Evolutionary conservation across 169 alveolate species (phyloP), one percentile per base, ranked within the genome.

Genomic region (Plasmodium relictum): DNA sequence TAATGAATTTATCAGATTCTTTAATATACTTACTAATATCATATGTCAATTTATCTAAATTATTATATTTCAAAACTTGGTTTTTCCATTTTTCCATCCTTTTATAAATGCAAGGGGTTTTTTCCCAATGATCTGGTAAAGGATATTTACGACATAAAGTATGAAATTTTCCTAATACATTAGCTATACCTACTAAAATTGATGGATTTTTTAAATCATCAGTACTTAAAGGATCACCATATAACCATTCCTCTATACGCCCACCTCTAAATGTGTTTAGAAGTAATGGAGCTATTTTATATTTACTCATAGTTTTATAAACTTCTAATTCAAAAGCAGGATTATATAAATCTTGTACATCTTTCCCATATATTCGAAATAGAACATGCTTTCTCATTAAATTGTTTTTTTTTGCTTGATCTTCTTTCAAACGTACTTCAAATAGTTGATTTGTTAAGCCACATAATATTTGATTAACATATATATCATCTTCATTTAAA

Each of bases 211-310:
- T 73, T 63, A 94, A 74, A 83, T 88, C 93, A 52, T 41, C 89
- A 20, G 74, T 73, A 31, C 92, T 69, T 44, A 94, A 50, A 5
- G 95, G 95, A 61, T 92, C 93, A 2, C 97, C 97, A 52, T 94
- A 95, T 48, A 94, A 52, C 94, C 96, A 94, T 78, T 94, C 94
- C 62, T 94, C 97, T 48, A 94, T 94, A 20, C 97, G 89, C 0
- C 97, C 97, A 24, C 95, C 97, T 16, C 62, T 80, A 89, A 90
- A 93, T 62, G 83, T 68, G 61, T 69, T 88, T 61, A 94, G 59
- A 66, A 94, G 44, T 52, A 88, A 80, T 44, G 97, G 97, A 58
- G 94, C 94, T 68, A 93, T 89, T 26, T 83, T 88, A 61, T 88
- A 90, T 41, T 83, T 73, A 24, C 96, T 88, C 83, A 94, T 70